phyloP scores from a whole-genome alignment of 768 basidiomycete genomes.

The Suillus plorans region DNA sequence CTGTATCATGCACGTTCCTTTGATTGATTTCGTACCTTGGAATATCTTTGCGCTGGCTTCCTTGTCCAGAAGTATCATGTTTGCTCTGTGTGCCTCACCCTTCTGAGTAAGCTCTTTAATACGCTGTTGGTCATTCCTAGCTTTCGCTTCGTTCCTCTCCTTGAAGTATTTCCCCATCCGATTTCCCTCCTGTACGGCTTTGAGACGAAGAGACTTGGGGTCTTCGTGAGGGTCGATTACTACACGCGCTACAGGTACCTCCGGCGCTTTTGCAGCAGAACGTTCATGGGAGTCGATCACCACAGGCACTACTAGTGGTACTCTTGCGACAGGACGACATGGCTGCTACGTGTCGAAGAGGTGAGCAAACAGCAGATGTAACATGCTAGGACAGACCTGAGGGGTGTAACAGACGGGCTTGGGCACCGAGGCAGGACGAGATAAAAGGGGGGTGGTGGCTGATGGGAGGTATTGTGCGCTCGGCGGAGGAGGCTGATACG shows the following conservation, averaged over 20 bases:
- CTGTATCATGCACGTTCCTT: neutral
- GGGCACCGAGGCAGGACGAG: neutral
- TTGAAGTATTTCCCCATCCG: slow-evolving; percentile 62
- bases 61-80: slow-evolving; percentile 72
- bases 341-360: neutral
- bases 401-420: neutral
- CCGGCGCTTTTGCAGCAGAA: neutral
- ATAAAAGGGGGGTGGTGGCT: neutral
- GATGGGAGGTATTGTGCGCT: neutral
- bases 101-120: slow-evolving; percentile 75
- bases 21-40: slow-evolving; percentile 47
- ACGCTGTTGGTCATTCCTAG: neutral
- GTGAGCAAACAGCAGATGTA: neutral
- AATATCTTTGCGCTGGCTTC: slow-evolving; percentile 85
- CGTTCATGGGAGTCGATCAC: neutral
- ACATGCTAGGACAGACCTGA: neutral
- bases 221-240: neutral
- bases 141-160: slow-evolving; percentile 57
- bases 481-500: neutral
- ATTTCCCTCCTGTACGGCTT: slow-evolving; percentile 73
- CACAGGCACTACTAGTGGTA: neutral
- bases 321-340: neutral
- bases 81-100: slow-evolving; percentile 71
- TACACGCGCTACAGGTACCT: neutral
- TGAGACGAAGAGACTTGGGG: slow-evolving; percentile 52